These are phyloP conservation scores for Diaporthe sp. DNA, from an alignment of 2,329 filamentous ascomycete species.

Conservation along the genomic window DNA sequence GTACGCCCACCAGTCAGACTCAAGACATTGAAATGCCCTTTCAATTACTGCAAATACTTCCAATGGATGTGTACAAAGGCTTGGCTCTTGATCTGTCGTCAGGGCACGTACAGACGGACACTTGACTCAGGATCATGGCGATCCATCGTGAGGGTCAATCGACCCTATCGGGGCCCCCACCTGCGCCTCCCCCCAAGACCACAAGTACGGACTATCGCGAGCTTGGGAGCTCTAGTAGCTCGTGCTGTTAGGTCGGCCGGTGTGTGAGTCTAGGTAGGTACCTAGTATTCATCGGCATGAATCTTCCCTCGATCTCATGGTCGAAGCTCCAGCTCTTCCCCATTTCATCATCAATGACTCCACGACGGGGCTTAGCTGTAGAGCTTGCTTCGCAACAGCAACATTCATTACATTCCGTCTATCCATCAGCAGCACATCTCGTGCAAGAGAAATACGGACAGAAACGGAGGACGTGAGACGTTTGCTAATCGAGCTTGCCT, in stretches of 20 bases:
- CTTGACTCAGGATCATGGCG: slow-evolving; percentile 19
- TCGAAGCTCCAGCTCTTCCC: background rate
- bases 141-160: slow-evolving; percentile 1
- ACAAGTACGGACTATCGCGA: background rate
- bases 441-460: background rate
- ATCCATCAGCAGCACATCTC: background rate
- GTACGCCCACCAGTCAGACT: background rate
- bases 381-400: background rate
- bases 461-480: background rate
- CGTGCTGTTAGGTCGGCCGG: background rate
- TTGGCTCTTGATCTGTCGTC: background rate
- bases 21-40: background rate
- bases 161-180: background rate
- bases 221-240: slow-evolving; percentile 24
- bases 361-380: background rate
- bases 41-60: background rate
- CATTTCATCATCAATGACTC: background rate
- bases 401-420: background rate
- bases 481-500: background rate
- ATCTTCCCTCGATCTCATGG: background rate
- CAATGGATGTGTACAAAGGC: background rate
- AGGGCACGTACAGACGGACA: background rate
- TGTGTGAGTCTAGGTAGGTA: background rate
- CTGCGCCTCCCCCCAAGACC: background rate
- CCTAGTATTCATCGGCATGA: background rate